Conservation (phyloP, 2,329 filamentous ascomycete genomes). For the Penicillium sp. region DNA sequence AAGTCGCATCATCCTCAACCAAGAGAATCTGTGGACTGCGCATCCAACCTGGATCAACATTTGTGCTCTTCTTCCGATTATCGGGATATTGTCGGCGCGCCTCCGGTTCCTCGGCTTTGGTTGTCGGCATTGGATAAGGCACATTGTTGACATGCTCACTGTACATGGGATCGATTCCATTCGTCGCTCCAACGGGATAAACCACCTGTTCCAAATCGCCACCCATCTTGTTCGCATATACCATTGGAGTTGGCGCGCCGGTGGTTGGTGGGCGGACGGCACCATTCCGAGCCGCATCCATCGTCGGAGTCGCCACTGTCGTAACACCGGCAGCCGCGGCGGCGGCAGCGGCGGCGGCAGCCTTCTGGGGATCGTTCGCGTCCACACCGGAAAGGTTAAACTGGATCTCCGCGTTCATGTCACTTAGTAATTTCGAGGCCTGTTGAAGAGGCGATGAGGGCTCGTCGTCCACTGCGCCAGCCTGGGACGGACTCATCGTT, state of each 20-base stretch:
- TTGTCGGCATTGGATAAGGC: conserved; percentile 75
- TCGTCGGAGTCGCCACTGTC: conserved; percentile 60
- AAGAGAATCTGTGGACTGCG: conserved; percentile 79
- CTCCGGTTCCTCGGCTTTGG: conserved; percentile 54
- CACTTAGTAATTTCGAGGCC: conserved; percentile 67
- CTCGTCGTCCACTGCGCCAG: conserved; percentile 60
- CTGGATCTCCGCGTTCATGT: conserved; percentile 68
- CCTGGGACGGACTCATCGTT: conserved; percentile 52
- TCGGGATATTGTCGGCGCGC: conserved; percentile 53
- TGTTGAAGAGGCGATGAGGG: conserved; percentile 71
- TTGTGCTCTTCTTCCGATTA: conserved; percentile 63
- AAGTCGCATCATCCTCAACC: conserved; percentile 79
- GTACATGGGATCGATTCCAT: conserved; percentile 93
- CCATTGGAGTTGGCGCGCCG: conserved; percentile 55
- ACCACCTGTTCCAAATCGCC: conserved; percentile 73
- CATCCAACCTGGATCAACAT: conserved; percentile 67
- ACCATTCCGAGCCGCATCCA: conserved; percentile 56
- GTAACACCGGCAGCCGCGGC: conserved; percentile 61
- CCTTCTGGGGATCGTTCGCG: conserved; percentile 62
- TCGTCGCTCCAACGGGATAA: conserved; percentile 87
- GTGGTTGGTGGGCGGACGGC: conserved; percentile 48
- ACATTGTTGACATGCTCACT: conserved; percentile 94
- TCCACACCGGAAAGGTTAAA: conserved; percentile 68
- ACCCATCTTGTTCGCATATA: conserved; percentile 51
- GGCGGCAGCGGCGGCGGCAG: conserved; percentile 56